A percentile compares a stretch with the other conserved stretches of the same genome.
Conservation (phyloP, 305 asterid genomes). For the Solanum hybrid region DNA sequence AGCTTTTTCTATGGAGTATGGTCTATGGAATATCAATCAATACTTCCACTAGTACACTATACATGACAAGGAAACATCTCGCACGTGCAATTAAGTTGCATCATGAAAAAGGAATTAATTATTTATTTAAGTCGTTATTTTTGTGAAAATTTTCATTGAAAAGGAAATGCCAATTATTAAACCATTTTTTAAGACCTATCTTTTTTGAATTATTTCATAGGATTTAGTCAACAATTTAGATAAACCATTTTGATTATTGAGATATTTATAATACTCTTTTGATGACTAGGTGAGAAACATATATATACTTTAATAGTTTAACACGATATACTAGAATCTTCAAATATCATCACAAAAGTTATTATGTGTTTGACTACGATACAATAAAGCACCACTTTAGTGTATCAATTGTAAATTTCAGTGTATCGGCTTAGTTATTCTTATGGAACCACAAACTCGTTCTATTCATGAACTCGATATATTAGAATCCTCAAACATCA, state of each 20-base stretch:
- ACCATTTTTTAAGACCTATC: neutral
- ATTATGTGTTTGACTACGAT: no score
- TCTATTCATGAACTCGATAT: neutral
- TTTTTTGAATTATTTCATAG: neutral
- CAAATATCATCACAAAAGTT: neutral
- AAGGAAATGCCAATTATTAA: neutral
- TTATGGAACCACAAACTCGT: no score
- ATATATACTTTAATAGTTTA: neutral
- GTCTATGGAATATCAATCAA: neutral
- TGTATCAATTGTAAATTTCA: no score
- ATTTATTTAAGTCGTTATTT: neutral
- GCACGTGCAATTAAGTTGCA: neutral
- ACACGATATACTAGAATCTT: neutral
- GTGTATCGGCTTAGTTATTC: neutral
- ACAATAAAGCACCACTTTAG: rapidly evolving
- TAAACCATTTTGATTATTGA: neutral
- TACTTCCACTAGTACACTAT: neutral
- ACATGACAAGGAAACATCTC: neutral
- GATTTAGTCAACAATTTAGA: neutral
- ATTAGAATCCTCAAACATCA: neutral
- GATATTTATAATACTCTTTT: neutral
- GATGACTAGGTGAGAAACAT: neutral
- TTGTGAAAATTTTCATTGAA: neutral
- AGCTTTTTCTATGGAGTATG: neutral
- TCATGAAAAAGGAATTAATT: neutral